Evolutionary conservation across 2,329 filamentous ascomycete species (phyloP), one percentile per base, ranked within the genome.

Genomic region (Allantophomopsis lycopodina): DNA sequence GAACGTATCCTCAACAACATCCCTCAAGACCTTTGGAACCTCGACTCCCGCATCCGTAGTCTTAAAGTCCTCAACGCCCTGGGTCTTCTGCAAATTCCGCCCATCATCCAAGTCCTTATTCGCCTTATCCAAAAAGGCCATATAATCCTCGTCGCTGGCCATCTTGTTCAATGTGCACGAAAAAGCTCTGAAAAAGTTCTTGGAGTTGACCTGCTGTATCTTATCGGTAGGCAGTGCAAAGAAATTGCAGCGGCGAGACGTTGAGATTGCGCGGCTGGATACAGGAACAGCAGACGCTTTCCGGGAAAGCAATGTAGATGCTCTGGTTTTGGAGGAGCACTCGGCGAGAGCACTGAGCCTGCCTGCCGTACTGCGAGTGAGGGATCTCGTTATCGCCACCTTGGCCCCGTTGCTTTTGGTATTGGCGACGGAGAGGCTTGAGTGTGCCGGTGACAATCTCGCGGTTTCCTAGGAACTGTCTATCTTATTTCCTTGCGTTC

Each of bases 111-210:
- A 79, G 55, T 87, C 79, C 52, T 77, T 66, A 63, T 94, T 94
- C 40, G 86, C 85, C 65, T 91, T 91, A 56, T 91, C 72, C 42
- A 95, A 68, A 56, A 95, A 94, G 43, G 80, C 68, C 60, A 78
- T 73, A 66, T 94, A 95, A 45, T 83, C 81, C 44, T 83, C 76
- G 67, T 94, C 86, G 40, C 77, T 79, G 7, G 77, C 73, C 80
- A 84, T 85, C 14, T 50, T 48, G 14, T 40, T 37, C 33, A 21
- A 12, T 14, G 34, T 21, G 10, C 35, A 37, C 35, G 16, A 34
- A 28, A 30, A 23, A 3, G 11, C 15, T 10, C 14, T 20, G 11
- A 17, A 23, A 4, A 18, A 3, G 18, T 7, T 7, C 18, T 7
- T 20, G 18, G 18, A 20, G 18, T 20, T 4, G 18, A 20, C 18